Evolutionary conservation across 148 eudicot species (phyloP).

Genomic region (Salicornia ramosissima): DNA sequence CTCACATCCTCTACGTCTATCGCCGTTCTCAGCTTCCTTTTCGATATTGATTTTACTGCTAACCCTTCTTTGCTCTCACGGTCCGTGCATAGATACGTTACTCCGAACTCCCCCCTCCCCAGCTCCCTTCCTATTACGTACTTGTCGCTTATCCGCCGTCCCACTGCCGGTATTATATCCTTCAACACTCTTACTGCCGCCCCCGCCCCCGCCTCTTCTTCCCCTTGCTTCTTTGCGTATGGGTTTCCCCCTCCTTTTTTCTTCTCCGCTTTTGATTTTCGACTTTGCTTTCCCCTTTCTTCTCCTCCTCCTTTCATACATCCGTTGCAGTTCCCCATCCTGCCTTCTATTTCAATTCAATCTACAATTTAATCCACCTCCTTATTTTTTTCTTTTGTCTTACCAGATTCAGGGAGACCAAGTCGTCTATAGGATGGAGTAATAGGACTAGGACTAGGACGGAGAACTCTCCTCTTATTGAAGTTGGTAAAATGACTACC

Average conservation of each 20-base stretch:
- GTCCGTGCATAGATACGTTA: constrained; percentile 74
- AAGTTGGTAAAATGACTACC: too few species aligned
- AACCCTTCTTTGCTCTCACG: constrained; percentile 49
- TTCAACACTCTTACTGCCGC: constrained; percentile 60
- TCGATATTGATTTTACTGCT: constrained; percentile 73
- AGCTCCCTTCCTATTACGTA: constrained; percentile 66
- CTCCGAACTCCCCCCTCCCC: constrained; percentile 81
- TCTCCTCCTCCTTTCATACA: constrained; percentile 43
- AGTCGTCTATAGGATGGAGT: too few species aligned
- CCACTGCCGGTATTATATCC: constrained; percentile 36
- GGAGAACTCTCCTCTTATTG: too few species aligned
- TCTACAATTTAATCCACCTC: too few species aligned
- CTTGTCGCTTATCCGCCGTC: constrained; percentile 57
- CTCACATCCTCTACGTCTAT: constrained; percentile 80
- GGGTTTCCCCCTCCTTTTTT: constrained; percentile 46
- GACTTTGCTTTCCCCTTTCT: neutral
- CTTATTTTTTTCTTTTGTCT: too few species aligned
- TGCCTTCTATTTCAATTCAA: too few species aligned
- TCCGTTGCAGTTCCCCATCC: constrained; percentile 66
- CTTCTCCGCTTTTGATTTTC: constrained; percentile 21
- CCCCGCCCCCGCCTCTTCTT: constrained; percentile 44
- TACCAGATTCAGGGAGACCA: too few species aligned
- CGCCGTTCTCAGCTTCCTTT: constrained; percentile 67
- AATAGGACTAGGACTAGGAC: too few species aligned
- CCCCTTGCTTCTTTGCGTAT: constrained; percentile 32